Conservation (phyloP, 495 filamentous ascomycete genomes). For the Lepraria neglecta region DNA sequence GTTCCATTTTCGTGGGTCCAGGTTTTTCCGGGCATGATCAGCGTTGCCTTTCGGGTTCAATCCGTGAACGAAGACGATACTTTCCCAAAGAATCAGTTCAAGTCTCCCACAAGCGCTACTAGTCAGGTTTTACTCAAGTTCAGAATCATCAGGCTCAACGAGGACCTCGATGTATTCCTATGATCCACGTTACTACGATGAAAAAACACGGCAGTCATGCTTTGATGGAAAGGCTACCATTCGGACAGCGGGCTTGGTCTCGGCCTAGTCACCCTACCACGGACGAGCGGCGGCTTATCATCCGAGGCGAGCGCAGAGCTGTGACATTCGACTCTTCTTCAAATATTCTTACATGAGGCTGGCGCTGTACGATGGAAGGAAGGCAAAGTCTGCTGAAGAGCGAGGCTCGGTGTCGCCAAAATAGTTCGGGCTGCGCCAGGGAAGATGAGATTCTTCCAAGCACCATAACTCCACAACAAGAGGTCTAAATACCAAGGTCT, state of each 20-base stretch:
- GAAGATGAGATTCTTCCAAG: no score
- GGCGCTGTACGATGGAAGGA: no score
- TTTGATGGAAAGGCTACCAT: not conserved
- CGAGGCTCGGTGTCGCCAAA: no score
- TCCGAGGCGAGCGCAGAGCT: not conserved
- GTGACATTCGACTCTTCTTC: no score
- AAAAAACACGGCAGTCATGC: not conserved
- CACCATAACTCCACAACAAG: no score
- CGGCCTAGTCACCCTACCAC: no score
- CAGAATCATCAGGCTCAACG: not conserved
- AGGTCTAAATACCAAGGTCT: no score
- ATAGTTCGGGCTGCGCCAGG: no score
- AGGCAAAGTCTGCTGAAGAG: no score
- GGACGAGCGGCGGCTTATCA: not conserved
- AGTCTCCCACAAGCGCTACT: no score
- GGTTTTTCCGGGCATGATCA: slow-evolving; percentile 8
- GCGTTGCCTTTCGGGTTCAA: slow-evolving; percentile 13
- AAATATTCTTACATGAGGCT: no score
- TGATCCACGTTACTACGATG: not conserved
- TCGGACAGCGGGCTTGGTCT: not conserved
- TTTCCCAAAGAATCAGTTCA: not conserved
- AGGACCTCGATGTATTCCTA: not conserved
- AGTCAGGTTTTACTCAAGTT: not conserved
- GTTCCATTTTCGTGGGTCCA: slow-evolving; percentile 16
- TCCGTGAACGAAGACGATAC: slow-evolving; percentile 16